phyloP scores from a whole-genome alignment of 148 eudicot species.

The Cornus controversa region DNA sequence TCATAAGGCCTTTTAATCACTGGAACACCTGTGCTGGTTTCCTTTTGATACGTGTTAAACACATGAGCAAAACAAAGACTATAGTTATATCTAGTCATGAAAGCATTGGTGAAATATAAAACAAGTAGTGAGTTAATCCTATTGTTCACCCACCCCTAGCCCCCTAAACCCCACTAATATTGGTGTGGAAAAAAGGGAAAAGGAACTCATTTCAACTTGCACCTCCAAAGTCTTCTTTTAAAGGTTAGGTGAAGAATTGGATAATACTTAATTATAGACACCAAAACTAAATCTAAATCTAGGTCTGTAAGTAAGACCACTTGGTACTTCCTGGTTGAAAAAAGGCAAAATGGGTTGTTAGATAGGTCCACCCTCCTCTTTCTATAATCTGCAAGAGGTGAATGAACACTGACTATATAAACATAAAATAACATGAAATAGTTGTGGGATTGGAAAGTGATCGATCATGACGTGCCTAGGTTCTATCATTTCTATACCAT shows the following conservation, averaged over 20 bases:
- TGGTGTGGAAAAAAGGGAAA: not conserved
- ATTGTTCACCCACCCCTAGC: not conserved
- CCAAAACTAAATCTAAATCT: not conserved
- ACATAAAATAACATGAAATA: no score
- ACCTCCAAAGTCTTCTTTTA: not conserved
- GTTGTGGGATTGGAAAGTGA: no score
- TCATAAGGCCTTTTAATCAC: no score
- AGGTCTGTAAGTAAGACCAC: not conserved
- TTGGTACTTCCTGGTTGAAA: conserved; percentile 3
- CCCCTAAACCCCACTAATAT: not conserved
- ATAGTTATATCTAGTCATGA: not conserved
- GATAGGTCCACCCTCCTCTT: conserved; percentile 7
- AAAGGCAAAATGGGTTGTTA: not conserved
- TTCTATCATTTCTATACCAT: no score
- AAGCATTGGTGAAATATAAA: not conserved
- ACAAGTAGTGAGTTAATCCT: not conserved
- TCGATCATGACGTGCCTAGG: no score
- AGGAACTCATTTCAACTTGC: not conserved
- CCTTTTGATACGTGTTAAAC: no score
- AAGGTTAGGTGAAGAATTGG: not conserved
- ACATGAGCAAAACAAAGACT: not conserved
- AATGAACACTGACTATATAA: not conserved
- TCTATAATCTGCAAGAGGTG: not conserved
- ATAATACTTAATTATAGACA: not conserved
- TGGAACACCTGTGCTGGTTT: no score